Conservation (phyloP, 139 green algal species). For the Asterochloris erici region DNA sequence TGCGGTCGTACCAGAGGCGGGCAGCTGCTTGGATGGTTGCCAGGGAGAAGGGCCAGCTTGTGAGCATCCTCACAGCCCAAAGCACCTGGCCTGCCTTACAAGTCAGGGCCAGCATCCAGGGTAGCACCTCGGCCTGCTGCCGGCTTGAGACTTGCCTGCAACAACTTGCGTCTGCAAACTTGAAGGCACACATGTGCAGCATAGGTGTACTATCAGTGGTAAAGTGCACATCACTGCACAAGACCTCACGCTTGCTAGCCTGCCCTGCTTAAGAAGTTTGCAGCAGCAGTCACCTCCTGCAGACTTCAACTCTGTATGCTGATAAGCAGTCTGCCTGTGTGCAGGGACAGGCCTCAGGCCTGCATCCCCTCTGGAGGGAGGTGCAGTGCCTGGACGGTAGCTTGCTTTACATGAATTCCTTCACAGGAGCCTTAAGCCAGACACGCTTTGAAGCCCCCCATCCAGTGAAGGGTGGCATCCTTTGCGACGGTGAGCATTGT, state of each 20-base stretch:
- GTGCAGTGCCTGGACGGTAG: constrained; percentile 19
- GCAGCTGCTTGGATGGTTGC: constrained; percentile 73
- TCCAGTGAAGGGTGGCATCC: constrained; percentile 44
- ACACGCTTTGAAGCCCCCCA: constrained; percentile 18
- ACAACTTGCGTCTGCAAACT: constrained; percentile 2
- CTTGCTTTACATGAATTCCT: constrained; percentile 52
- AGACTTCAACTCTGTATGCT: no score
- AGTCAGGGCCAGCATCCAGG: not conserved
- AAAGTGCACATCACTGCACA: no score
- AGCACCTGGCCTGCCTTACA: not conserved
- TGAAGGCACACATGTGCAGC: not conserved
- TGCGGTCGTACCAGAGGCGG: constrained; percentile 81
- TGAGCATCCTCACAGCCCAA: not conserved
- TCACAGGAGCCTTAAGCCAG: constrained; percentile 30
- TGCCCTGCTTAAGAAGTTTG: no score
- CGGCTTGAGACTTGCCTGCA: not conserved
- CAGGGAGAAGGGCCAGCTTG: constrained; percentile 35
- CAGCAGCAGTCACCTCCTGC: no score
- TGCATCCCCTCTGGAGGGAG: constrained; percentile 65
- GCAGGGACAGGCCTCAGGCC: not conserved
- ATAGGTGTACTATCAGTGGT: not conserved
- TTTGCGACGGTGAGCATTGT: constrained; percentile 54
- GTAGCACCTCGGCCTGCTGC: not conserved
- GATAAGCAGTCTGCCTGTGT: not conserved
- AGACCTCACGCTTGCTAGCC: no score